phyloP scores from a whole-genome alignment of 257 asterid genomes.

The Solanum virginianum region DNA sequence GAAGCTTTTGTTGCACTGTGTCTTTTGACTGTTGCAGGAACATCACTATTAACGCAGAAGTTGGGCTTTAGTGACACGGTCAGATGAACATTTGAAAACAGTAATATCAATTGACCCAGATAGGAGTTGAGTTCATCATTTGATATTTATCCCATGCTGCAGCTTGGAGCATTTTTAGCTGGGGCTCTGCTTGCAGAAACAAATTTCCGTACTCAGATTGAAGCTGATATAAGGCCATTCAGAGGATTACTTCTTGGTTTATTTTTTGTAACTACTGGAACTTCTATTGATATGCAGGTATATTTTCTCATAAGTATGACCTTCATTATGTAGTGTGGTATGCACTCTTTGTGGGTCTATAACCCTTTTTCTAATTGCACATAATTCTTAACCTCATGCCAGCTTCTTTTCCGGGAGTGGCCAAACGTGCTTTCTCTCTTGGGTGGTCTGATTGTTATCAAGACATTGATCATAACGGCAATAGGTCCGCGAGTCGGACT shows the following conservation, averaged over 20 bases:
- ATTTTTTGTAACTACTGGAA: conserved; percentile 95
- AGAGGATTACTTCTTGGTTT: conserved; percentile 95
- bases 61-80: conserved; percentile 99
- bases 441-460: conserved; percentile 86
- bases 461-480: conserved; percentile 86
- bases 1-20: conserved; percentile 99
- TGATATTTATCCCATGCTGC: conserved; percentile 11
- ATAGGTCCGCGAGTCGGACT: conserved; percentile 93
- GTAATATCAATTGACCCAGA: background rate
- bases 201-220: conserved; percentile 94
- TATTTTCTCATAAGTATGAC: background rate
- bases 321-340: background rate
- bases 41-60: conserved; percentile 86
- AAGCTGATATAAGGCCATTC: conserved; percentile 99
- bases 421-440: conserved; percentile 89
- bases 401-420: conserved; percentile 98
- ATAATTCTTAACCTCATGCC: conserved; percentile 21
- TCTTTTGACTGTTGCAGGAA: conserved; percentile 94
- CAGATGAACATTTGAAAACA: conserved; percentile 17
- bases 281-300: conserved; percentile 96
- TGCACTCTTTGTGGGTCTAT: background rate
- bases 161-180: conserved; percentile 98
- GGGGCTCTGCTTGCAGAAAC: conserved; percentile 97
- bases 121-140: background rate
- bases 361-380: background rate